Evolutionary conservation across 2,329 filamentous ascomycete genomes (phyloP).

Genomic region (Fusarium sp.): DNA sequence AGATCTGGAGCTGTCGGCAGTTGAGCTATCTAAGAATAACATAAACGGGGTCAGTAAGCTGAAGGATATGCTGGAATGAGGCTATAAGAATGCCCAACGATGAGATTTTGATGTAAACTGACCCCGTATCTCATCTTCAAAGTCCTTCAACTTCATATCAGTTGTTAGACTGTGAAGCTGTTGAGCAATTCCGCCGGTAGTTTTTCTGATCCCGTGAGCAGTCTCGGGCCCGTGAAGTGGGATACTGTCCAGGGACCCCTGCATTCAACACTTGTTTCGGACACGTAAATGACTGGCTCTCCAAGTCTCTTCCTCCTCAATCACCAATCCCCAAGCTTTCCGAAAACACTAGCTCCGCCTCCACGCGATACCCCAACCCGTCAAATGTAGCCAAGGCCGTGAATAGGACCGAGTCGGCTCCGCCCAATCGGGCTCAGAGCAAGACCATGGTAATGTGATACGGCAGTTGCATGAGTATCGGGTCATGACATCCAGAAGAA

Average conservation of each 20-base stretch:
- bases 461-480: background rate
- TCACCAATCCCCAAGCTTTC: background rate
- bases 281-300: background rate
- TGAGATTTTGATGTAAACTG: rapidly evolving
- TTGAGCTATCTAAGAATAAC: background rate
- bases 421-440: background rate
- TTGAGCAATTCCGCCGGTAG: background rate
- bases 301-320: background rate
- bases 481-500: too few relatives aligned
- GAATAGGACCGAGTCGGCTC: background rate
- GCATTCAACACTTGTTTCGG: background rate
- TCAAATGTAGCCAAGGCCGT: background rate
- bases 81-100: rapidly evolving
- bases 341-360: background rate
- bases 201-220: conserved; percentile 1
- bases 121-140: rapidly evolving
- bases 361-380: background rate
- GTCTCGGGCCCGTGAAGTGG: background rate
- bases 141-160: background rate
- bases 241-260: background rate
- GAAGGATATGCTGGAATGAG: too few relatives aligned
- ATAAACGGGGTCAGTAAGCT: rapidly evolving
- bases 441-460: background rate
- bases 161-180: background rate
- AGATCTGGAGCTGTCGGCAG: background rate